Evolutionary conservation across 257 asterid genomes (phyloP).

Genomic region (Solanum neorickii): DNA sequence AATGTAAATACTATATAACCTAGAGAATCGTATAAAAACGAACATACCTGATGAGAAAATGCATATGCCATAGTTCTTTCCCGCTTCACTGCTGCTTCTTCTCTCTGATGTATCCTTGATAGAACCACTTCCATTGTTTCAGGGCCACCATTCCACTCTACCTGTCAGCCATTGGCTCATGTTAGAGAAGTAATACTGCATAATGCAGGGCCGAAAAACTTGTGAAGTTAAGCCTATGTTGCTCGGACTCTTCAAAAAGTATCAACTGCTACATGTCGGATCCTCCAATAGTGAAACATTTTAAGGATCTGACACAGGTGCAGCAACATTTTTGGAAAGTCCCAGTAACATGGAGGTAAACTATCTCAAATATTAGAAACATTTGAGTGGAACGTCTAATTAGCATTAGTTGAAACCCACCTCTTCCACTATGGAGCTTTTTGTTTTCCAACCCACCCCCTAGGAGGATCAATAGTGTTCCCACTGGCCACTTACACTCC

Average conservation of each 20-base stretch:
- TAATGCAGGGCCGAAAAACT: not conserved
- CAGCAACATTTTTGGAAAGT: not conserved
- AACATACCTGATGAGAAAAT: conserved; percentile 71
- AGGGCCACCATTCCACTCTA: conserved; percentile 81
- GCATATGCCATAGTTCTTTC: conserved; percentile 95
- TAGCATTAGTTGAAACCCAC: not conserved
- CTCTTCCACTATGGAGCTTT: not conserved
- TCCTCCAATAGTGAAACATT: not conserved
- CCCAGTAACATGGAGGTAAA: not conserved
- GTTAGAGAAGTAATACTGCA: not conserved
- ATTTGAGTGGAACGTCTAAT: not conserved
- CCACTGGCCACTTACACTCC: not conserved
- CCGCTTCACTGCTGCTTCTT: conserved; percentile 80
- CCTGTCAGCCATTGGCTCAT: conserved; percentile 30
- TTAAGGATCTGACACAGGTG: not conserved
- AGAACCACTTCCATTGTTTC: conserved; percentile 67
- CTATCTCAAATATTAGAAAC: not conserved
- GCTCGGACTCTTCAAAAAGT: not conserved
- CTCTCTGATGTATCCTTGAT: conserved; percentile 77
- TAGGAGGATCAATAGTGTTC: not conserved
- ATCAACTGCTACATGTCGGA: not conserved
- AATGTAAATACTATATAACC: not conserved
- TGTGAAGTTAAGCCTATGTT: not conserved
- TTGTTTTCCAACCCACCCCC: not conserved
- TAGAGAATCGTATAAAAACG: not conserved